These are phyloP conservation scores for Brassica hybrid DNA, from an alignment of 441 rosid genomes.

Conservation along the genomic window DNA sequence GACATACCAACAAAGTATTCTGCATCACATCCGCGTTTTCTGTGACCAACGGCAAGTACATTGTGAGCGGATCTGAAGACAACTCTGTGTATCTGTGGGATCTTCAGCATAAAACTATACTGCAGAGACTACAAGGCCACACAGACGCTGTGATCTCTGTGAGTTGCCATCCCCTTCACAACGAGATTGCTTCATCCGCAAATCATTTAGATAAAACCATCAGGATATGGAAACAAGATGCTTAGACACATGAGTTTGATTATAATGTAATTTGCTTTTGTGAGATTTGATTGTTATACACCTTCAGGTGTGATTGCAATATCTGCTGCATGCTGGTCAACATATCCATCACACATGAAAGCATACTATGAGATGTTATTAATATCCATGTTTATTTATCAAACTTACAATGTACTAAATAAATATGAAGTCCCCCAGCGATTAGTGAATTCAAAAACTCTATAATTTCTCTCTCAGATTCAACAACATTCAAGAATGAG, in stretches of 20 bases:
- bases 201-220: conserved; percentile 78
- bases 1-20: conserved; percentile 78
- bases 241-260: background rate
- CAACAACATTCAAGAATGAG: background rate
- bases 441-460: background rate
- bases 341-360: background rate
- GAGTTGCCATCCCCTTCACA: conserved; percentile 73
- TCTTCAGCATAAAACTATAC: conserved; percentile 77
- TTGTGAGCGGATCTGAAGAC: conserved; percentile 96
- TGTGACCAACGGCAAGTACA: conserved; percentile 87
- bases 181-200: conserved; percentile 83
- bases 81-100: conserved; percentile 90
- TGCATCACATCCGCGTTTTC: conserved; percentile 89
- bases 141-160: conserved; percentile 83
- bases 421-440: background rate
- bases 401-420: background rate
- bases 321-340: background rate
- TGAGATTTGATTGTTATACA: background rate
- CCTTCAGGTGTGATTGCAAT: background rate
- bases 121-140: conserved; percentile 91
- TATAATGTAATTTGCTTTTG: background rate
- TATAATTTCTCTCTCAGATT: background rate
- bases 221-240: conserved; percentile 82
- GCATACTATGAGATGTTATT: background rate
- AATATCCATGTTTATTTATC: no score